Evolutionary conservation across 2,329 filamentous ascomycete genomes (phyloP), one percentile per base, ranked within the genome.

Genomic region (Fusarium sp.): DNA sequence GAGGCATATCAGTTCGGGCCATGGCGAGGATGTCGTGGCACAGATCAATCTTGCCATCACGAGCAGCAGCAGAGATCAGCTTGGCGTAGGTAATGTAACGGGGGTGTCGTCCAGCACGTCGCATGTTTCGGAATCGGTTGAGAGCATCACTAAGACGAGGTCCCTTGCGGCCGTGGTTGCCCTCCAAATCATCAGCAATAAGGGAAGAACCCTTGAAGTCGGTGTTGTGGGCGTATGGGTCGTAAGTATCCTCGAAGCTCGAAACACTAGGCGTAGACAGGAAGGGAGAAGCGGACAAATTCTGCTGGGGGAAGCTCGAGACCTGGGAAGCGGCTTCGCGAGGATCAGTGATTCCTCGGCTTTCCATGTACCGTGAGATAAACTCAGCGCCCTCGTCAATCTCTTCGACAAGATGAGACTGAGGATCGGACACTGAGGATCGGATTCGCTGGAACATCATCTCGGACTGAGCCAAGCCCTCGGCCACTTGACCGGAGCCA

Each of bases 51-150:
- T 94, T 93, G 75, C 91, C 88, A 69, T 93, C 90, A 76, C 95
- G 93, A 58, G 94, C 93, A 69, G 95, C 94, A 63, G 93, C 92
- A 51, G 91, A 90, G 75, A 99, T 97, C 71, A 99, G 85, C 85
- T 97, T 98, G 54, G 94, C 93, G 75, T 98, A 97, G 1, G 94
- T 97, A 79, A 97, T 96, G 82, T 98, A 98, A 65, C 95, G 90
- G 57, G 95, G 93, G 78, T 97, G 93, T 77, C 93, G 90, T 68
- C 95, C 94, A 76, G 92, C 89, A 64, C 94, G 93, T 69, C 96
- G 93, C 84, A 97, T 97, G 81, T 97, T 97, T 78, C 90, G 92
- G 81, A 98, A 93, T 73, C 93, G 91, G 69, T 85, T 86, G 67
- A 98, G 82, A 34, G 93, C 93, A 70, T 97, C 93, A 69, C 90